Percentiles rank a stretch among this genome's conserved stretches.
Evolutionary conservation across 805 yeast genomes (phyloP).

Genomic region (Ogataea nonfermentans): DNA sequence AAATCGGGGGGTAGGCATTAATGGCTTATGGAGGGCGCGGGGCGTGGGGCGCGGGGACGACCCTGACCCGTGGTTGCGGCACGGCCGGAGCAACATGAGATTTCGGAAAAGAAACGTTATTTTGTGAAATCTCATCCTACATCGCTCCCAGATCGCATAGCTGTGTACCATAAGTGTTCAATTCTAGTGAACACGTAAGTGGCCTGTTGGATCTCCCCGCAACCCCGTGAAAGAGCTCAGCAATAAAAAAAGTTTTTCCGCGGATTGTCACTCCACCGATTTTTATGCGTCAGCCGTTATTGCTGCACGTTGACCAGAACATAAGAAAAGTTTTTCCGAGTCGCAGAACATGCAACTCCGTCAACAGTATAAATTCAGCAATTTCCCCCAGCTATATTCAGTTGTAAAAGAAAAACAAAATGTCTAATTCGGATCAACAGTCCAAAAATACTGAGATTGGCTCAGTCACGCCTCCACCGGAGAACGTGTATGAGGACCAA

Average conservation of each 20-base stretch:
- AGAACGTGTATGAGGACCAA: conserved; percentile 26
- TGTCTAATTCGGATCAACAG: conserved; percentile 18
- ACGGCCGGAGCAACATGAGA: too few relatives aligned
- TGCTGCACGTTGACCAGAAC: conserved; percentile 10
- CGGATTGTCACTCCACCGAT: conserved; percentile 9
- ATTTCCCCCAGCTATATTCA: not conserved
- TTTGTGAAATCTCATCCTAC: too few relatives aligned
- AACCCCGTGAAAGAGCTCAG: conserved; percentile 4
- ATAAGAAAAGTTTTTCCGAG: conserved; percentile 11
- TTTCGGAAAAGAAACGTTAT: too few relatives aligned
- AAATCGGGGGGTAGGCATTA: conserved; percentile 7
- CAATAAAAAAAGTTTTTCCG: conserved; percentile 15
- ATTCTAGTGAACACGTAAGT: not conserved
- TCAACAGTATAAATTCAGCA: conserved; percentile 2
- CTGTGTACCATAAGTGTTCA: not conserved
- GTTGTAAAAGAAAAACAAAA: conserved; percentile 4
- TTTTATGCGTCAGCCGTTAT: conserved; percentile 2
- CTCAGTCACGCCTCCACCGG: conserved; percentile 23
- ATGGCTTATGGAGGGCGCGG: conserved; percentile 3
- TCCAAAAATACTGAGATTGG: conserved; percentile 19
- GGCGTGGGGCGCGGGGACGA: conserved; percentile 12
- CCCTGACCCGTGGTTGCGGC: too few relatives aligned
- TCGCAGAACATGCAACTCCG: conserved; percentile 7
- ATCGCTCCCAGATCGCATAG: too few relatives aligned
- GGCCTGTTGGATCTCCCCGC: conserved; percentile 7